Evolutionary conservation across 192 early-diverging fungal species (phyloP).

Genomic region (Backusella tuberculispora): DNA sequence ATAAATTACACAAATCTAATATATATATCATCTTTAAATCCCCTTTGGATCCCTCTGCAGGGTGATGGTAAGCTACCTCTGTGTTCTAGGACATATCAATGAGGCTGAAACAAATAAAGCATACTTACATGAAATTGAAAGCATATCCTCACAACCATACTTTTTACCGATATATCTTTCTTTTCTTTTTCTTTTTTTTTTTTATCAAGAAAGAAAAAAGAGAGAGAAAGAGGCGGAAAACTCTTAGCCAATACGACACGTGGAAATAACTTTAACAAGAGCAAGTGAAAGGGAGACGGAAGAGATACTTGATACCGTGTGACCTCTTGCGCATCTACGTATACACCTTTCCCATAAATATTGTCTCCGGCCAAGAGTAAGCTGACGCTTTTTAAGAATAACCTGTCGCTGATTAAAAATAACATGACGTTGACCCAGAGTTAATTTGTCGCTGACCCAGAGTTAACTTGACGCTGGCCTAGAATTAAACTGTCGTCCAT

Average conservation of each 20-base stretch:
- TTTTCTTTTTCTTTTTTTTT: neutral
- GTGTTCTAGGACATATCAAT: slow-evolving; percentile 1
- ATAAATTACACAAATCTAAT: slow-evolving; percentile 10
- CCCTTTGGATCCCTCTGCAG: slow-evolving; percentile 10
- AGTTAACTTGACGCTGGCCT: too few species aligned
- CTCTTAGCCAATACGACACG: neutral
- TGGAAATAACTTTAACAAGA: slow-evolving; percentile 2
- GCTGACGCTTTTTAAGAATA: too few species aligned
- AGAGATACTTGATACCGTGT: slow-evolving; percentile 5
- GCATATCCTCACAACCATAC: neutral
- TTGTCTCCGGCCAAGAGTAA: too few species aligned
- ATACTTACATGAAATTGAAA: slow-evolving; percentile 2
- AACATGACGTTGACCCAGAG: too few species aligned
- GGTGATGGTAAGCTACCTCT: slow-evolving; percentile 10
- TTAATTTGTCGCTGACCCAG: too few species aligned
- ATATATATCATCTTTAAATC: neutral
- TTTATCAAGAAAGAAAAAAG: neutral
- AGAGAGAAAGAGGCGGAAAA: neutral
- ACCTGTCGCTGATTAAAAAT: too few species aligned
- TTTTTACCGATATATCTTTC: neutral
- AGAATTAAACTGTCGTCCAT: too few species aligned
- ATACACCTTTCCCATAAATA: too few species aligned
- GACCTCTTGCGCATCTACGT: neutral
- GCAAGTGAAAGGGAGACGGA: neutral
- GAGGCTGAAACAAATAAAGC: slow-evolving; percentile 16